Conservation (phyloP, 1,139 yeast genomes). For the Candida labiduridarum region DNA sequence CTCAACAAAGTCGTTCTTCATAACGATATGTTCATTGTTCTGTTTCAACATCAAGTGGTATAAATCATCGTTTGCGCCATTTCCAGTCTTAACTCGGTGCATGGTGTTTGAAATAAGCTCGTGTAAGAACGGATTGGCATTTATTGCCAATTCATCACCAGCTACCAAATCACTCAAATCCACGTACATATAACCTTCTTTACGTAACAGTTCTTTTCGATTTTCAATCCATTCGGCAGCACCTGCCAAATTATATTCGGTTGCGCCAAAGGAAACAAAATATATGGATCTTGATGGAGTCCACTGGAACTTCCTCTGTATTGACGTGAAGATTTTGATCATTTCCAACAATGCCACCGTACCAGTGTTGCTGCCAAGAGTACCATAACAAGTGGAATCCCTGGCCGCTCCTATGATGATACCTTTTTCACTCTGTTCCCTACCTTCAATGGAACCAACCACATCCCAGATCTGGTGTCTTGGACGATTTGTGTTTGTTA, state of each 20-base stretch:
- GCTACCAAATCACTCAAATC: constrained; percentile 77
- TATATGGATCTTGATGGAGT: constrained; percentile 79
- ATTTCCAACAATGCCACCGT: constrained; percentile 73
- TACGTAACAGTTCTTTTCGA: constrained; percentile 51
- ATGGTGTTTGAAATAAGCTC: constrained; percentile 45
- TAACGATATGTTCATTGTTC: constrained; percentile 27
- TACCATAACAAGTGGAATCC: constrained; percentile 79
- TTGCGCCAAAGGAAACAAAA: constrained; percentile 86
- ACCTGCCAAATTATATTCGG: constrained; percentile 83
- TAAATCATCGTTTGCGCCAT: constrained; percentile 22
- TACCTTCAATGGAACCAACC: constrained; percentile 74
- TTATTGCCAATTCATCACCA: constrained; percentile 59
- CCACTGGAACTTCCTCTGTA: constrained; percentile 75
- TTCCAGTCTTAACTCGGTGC: constrained; percentile 28
- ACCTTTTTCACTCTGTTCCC: constrained; percentile 76
- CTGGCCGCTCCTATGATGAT: constrained; percentile 83
- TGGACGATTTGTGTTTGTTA: constrained; percentile 54
- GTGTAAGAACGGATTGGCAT: constrained; percentile 69
- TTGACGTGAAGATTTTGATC: constrained; percentile 67
- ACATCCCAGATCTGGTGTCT: constrained; percentile 79
- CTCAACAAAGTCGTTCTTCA: constrained; percentile 47
- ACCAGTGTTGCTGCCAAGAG: constrained; percentile 74
- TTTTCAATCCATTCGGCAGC: constrained; percentile 77
- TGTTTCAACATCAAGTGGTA: constrained; percentile 23
- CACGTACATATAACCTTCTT: constrained; percentile 71